Base-by-base conservation (phyloP, 768 basidiomycete species). In the Crepidotus variabilis region DNA sequence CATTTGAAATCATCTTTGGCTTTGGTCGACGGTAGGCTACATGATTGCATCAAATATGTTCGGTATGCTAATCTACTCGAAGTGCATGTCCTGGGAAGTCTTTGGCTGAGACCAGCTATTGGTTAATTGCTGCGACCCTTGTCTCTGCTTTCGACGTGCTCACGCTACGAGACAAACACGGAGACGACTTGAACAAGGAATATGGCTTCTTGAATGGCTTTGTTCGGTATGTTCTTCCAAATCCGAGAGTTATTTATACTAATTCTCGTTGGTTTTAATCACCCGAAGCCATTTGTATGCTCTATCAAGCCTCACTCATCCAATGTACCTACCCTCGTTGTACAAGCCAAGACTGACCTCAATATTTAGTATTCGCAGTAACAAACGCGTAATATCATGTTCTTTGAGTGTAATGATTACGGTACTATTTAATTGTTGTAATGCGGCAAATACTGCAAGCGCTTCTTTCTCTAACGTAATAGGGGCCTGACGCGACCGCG, bases 11-110 rank as follows among this genome's bases (percentile, higher is more conserved):
- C 22, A 71, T 80, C 20, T 85, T 83, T 62, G 83, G 82, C 6
- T 85, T 85, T 67, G 83, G 83, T 24, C 72, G 82, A 52, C 69
- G 80, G 79, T 79, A 54, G 67, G 71, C 52, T n/a, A n/a, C 35
- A 16, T 45, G 7, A 16, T 53, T 33, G 16, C 48, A 52, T 35
- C 54, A 52, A 51, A 28, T 20, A 2, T 16, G 10, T 43, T n/a
- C 52, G 43, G 22, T 53, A 43, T 24, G 47, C 47, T 28, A 34
- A 35, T 52, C 51, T 32, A 50, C 24, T 43, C 46, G 34, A 56
- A 80, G 79, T 52, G 71, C 77, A 53, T 86, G 84, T 60, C 81
- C 83, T 7, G 82, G 84, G 5, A 71, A 77, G 34, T 69, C 79
- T 57, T 76, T 85, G 51, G 83, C 79, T 2, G 78, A 82, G 47